Percentiles rank a stretch among this genome's conserved stretches.
phyloP scores from a whole-genome alignment of 73 alveolate genomes.

The Stentor roeselii region DNA sequence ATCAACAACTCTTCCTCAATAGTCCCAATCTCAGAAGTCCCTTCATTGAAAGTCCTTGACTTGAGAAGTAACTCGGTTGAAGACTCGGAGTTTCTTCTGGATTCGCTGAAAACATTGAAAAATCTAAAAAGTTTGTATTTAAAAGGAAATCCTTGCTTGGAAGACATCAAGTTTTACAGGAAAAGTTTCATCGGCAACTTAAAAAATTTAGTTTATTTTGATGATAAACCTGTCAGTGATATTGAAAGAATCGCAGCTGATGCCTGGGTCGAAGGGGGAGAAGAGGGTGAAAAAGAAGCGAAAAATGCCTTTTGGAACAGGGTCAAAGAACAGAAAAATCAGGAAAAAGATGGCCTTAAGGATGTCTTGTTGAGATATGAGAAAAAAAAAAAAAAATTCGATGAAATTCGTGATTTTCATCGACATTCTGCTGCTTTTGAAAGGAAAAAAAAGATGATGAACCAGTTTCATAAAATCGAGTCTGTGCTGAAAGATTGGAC shows the following conservation, averaged over 20 bases:
- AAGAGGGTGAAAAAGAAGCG: slow-evolving; percentile 5
- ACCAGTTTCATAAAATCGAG: neutral
- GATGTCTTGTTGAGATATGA: too few species aligned
- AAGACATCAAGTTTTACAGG: slow-evolving; percentile 74
- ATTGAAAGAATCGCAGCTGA: slow-evolving; percentile 82
- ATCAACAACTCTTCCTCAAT: slow-evolving; percentile 62
- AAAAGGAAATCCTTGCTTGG: slow-evolving; percentile 70
- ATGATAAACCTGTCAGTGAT: slow-evolving; percentile 84
- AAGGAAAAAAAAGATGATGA: too few species aligned
- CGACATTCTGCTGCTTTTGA: too few species aligned
- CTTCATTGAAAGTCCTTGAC: slow-evolving; percentile 67
- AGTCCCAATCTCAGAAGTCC: slow-evolving; percentile 63
- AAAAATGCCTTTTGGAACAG: too few species aligned
- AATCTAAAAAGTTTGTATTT: slow-evolving; percentile 78
- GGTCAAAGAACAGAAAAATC: neutral
- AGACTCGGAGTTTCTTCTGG: slow-evolving; percentile 58
- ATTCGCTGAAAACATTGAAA: slow-evolving; percentile 66
- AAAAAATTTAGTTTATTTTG: slow-evolving; percentile 73
- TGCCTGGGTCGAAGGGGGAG: slow-evolving; percentile 53
- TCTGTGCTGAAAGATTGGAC: neutral
- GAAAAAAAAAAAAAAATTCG: too few species aligned
- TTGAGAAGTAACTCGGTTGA: slow-evolving; percentile 75
- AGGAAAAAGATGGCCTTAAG: slow-evolving; percentile 1
- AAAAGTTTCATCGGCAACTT: slow-evolving; percentile 74
- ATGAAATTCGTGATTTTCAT: too few species aligned